Base-by-base conservation (phyloP, 164 flowering plant species). In the Tetracentron sinense region DNA sequence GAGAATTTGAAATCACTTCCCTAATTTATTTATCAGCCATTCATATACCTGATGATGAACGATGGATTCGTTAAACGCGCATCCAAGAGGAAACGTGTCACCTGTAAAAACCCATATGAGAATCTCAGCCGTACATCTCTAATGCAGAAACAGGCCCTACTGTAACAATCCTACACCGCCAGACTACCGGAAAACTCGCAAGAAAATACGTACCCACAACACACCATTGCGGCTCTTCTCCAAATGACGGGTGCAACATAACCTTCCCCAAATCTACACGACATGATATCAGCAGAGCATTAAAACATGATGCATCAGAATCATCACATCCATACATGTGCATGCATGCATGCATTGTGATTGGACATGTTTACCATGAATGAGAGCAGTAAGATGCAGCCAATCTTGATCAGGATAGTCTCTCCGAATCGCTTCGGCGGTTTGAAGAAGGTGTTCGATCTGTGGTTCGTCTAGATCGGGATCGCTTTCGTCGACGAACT, bases 211-310 rank as follows among this genome's bases (percentile, higher is more conserved):
- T 54, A 79, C 82, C 82, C 0, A 77, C 82, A 23, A 72, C 73
- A 51, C 69, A 60, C 83, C 82, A 79, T 33, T 79, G 82, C 0
- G 78, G 78, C 64, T 56, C 52, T 17, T 21, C 73, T 3, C 82
- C 83, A 65, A 79, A 77, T 0, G 60, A 26, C n/a, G 70, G 67
- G 56, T 74, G 80, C 26, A 69, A 42, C 52, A 79, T 51, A 49
- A 79, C 80, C 35, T 79, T 79, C 6, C 83, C 83, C 35, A 79
- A 53, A 70, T 79, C 79, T 75, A 60, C 44, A 33, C 6, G 38
- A 33, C 8, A 33, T 33, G 38, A 4, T 8, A 8, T 33, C 38
- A 33, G 38, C 38, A 33, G 8, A n/a, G n/a, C n/a, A n/a, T n/a
- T n/a, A n/a, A n/a, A n/a, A n/a, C n/a, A n/a, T n/a, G n/a, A n/a